Conservation (phyloP, 306 rosid species). For the Vigna mungo region DNA sequence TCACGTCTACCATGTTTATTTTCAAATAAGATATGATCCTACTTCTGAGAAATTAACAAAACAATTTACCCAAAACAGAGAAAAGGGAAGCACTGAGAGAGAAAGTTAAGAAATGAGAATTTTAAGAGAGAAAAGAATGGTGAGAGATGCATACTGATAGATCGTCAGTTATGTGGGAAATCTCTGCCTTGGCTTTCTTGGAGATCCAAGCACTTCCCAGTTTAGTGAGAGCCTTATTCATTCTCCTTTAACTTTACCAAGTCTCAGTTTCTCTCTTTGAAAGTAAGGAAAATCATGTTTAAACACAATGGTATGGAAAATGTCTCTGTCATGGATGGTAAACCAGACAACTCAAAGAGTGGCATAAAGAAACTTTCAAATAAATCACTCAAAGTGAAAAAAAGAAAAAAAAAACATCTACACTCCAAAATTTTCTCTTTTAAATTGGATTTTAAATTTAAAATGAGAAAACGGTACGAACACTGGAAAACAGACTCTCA, state of each 20-base stretch:
- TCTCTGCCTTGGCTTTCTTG: conserved; percentile 58
- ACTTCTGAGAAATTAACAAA: background rate
- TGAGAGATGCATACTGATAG: conserved; percentile 44
- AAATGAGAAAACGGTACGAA: background rate
- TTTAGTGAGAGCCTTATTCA: conserved; percentile 54
- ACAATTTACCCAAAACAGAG: background rate
- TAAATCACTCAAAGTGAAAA: background rate
- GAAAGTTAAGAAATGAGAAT: conserved; percentile 1
- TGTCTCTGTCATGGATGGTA: conserved; percentile 38
- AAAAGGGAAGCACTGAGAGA: background rate
- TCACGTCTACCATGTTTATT: too few relatives aligned
- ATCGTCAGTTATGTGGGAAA: conserved; percentile 50
- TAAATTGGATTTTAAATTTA: background rate
- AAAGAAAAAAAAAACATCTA: too few relatives aligned
- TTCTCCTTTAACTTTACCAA: conserved; percentile 14
- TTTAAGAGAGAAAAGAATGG: background rate
- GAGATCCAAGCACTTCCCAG: conserved; percentile 59
- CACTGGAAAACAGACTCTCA: background rate
- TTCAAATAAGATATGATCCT: too few relatives aligned
- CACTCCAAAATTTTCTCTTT: background rate
- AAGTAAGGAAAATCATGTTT: conserved; percentile 26
- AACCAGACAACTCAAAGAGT: conserved; percentile 11
- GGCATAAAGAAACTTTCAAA: conserved; percentile 10
- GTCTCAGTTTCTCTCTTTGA: conserved; percentile 3
- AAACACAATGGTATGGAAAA: background rate